Evolutionary conservation across 352 stramenopile species (phyloP).

Genomic region (Globisporangium barbulae): DNA sequence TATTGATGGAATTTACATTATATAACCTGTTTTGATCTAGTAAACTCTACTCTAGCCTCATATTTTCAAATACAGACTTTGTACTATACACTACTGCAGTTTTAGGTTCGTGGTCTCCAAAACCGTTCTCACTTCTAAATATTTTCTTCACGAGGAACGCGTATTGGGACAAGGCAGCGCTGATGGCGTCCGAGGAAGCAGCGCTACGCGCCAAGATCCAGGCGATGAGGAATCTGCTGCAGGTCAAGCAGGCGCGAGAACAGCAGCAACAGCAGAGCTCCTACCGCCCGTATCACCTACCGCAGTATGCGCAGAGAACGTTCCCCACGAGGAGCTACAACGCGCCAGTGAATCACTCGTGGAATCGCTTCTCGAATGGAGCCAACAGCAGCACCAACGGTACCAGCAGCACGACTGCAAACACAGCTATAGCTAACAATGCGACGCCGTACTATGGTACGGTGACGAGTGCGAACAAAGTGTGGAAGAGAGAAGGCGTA

Average conservation of each 20-base stretch:
- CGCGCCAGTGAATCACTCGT: constrained; percentile 37
- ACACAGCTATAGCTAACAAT: background rate
- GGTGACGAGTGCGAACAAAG: constrained; percentile 44
- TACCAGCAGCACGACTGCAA: background rate
- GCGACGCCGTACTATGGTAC: background rate
- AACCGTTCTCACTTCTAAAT: background rate
- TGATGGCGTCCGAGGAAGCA: constrained; percentile 50
- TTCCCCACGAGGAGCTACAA: constrained; percentile 7
- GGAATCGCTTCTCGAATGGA: constrained; percentile 27
- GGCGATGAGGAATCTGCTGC: constrained; percentile 76
- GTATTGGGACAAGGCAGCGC: background rate
- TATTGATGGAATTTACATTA: no score
- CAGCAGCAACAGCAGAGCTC: constrained; percentile 7
- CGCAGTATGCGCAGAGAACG: constrained; percentile 3
- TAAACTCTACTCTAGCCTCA: no score
- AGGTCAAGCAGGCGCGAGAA: constrained; percentile 31
- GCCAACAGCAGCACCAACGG: background rate
- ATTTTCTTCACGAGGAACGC: background rate
- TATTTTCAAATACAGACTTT: no score
- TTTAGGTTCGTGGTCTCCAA: background rate
- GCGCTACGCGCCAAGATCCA: constrained; percentile 80
- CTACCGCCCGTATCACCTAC: background rate
- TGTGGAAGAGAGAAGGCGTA: constrained; percentile 38
- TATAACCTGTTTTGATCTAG: no score
- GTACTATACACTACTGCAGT: no score